Evolutionary conservation across 306 rosid genomes (phyloP), one percentile per base, ranked within the genome.

Genomic region (Inga oerstediana): DNA sequence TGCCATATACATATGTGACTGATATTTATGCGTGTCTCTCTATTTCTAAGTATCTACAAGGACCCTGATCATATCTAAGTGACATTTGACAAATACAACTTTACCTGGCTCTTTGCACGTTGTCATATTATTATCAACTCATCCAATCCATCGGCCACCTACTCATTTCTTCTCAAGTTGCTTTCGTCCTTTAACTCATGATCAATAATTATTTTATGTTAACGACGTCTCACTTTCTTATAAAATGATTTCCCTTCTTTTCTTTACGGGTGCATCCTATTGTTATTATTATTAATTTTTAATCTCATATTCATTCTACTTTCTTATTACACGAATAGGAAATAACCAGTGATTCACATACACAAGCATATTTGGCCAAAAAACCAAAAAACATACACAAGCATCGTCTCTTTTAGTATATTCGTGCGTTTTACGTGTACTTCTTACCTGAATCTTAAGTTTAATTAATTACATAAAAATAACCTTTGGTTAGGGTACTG

Each of bases 121-220:
- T 70, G 77, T 24, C 59, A 59, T 15, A 70, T 69, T 35, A 69
- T 51, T 35, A 79, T 68, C 52, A 79, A 39, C 71, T 44, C 44
- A 80, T 44, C 69, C 71, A 54, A 70, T 39, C 65, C 13, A 7
- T 59, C 30, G 30, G 30, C 56, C 75, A 45, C 37, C 76, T n/a
- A 44, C 66, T 1, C 79, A 52, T 27, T 75, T 75, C 79, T 10
- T 44, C 51, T 39, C 79, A 75, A 75, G 79, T 61, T 77, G 54
- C 80, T 77, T 77, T 77, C 48, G 13, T 37, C 52, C 52, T 37
- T 52, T 58, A 39, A 44, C 54, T 24, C 7, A 13, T 32, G 8
- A 75, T 20, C 22, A 34, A 65, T 65, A 4, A 72, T 43, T 24
- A 46, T 7, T 7, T 5, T 32, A 15, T 7, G 77, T 14, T 45